phyloP scores from a whole-genome alignment of 1,284 basidiomycete species.

The Cryptococcus sp. region DNA sequence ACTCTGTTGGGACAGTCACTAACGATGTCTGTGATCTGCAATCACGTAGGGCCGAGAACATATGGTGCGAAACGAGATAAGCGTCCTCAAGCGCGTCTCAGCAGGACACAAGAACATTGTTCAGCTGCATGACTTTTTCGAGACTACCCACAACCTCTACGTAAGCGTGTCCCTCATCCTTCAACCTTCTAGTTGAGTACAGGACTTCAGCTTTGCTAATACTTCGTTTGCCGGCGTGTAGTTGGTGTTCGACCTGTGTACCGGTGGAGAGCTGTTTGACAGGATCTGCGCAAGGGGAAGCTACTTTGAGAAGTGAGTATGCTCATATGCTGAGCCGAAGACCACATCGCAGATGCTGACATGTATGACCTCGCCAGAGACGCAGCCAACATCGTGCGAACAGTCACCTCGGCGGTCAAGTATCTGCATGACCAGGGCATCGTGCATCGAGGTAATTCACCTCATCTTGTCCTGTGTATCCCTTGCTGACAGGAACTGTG shows the following conservation, averaged over 20 bases:
- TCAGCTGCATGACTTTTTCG: conserved; percentile 94
- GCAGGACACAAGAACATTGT: conserved; percentile 87
- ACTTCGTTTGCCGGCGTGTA: conserved; percentile 7
- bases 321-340: no score
- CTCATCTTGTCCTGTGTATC: not conserved
- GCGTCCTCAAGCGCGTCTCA: conserved; percentile 90
- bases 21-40: not conserved
- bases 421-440: conserved; percentile 92
- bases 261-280: conserved; percentile 96
- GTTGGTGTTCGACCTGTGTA: conserved; percentile 94
- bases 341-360: not conserved
- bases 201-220: conserved; percentile 27
- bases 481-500: not conserved
- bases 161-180: conserved; percentile 23
- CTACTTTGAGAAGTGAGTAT: conserved; percentile 83
- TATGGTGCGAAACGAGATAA: conserved; percentile 95
- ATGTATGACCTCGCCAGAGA: conserved; percentile 61
- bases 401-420: conserved; percentile 81
- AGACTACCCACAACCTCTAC: conserved; percentile 93
- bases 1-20: not conserved
- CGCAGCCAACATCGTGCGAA: conserved; percentile 84
- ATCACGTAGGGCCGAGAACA: conserved; percentile 70
- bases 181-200: no score
- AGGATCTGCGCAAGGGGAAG: conserved; percentile 97
- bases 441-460: conserved; percentile 79